phyloP scores from a whole-genome alignment of 441 rosid species.

The Dalechampia spathulata region DNA sequence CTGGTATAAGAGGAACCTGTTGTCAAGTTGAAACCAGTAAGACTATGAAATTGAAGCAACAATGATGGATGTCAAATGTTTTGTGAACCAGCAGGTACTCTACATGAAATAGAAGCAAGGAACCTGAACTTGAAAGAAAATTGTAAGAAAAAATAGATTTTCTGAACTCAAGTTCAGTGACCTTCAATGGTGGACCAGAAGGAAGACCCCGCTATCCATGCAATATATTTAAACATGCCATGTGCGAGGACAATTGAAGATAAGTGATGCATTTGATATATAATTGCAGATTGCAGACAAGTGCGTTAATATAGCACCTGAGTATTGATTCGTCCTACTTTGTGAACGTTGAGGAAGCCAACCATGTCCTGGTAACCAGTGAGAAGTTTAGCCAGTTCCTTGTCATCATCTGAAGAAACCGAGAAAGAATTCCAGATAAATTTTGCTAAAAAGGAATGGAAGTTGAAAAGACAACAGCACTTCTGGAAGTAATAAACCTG shows the following conservation, averaged over 20 bases:
- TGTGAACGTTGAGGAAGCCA: slow-evolving; percentile 82
- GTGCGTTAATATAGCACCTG: slow-evolving; percentile 41
- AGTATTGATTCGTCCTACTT: slow-evolving; percentile 65
- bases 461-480: not conserved
- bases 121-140: no score
- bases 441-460: slow-evolving; percentile 5
- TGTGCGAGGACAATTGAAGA: not conserved
- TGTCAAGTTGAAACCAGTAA: slow-evolving; percentile 9
- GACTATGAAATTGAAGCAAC: not conserved
- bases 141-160: no score
- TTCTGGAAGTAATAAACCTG: slow-evolving; percentile 32
- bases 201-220: no score
- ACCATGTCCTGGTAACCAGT: slow-evolving; percentile 93
- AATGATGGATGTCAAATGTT: no score
- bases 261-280: not conserved
- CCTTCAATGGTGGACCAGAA: no score
- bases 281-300: not conserved
- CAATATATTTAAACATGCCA: no score
- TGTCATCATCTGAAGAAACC: slow-evolving; percentile 66
- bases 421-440: slow-evolving; percentile 13
- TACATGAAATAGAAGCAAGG: no score
- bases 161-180: no score
- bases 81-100: no score
- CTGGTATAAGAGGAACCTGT: slow-evolving; percentile 86
- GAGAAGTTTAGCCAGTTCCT: slow-evolving; percentile 70